phyloP scores from a whole-genome alignment of 306 rosid genomes.

The Macrotyloma uniflorum region DNA sequence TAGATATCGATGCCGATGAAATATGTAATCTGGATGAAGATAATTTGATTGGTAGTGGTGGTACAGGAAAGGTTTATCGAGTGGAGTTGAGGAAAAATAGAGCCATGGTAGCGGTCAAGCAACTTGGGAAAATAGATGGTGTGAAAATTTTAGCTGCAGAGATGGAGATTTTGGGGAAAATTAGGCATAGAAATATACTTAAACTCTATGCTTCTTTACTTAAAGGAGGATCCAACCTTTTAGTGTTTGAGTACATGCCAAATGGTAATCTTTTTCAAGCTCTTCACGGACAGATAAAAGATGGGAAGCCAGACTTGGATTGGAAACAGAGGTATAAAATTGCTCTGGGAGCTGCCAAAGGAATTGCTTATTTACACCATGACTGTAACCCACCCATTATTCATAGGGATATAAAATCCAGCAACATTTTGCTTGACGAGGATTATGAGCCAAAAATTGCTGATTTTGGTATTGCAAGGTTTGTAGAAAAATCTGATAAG shows the following conservation, averaged over 20 bases:
- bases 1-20: slow-evolving; percentile 77
- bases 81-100: slow-evolving; percentile 62
- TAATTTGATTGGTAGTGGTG: slow-evolving; percentile 84
- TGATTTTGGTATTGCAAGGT: slow-evolving; percentile 93
- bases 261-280: slow-evolving; percentile 86
- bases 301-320: slow-evolving; percentile 59
- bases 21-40: slow-evolving; percentile 71
- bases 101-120: slow-evolving; percentile 76
- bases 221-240: slow-evolving; percentile 68
- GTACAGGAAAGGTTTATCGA: slow-evolving; percentile 90
- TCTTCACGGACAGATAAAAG: slow-evolving; percentile 65
- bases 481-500: slow-evolving; percentile 57
- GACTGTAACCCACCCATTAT: slow-evolving; percentile 83
- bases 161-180: slow-evolving; percentile 86
- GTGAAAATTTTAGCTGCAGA: slow-evolving; percentile 80
- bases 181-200: slow-evolving; percentile 81
- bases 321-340: slow-evolving; percentile 83
- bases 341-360: slow-evolving; percentile 90
- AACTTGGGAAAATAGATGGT: slow-evolving; percentile 66
- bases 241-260: slow-evolving; percentile 90
- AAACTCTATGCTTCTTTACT: slow-evolving; percentile 89
- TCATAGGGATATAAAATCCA: slow-evolving; percentile 92
- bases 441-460: slow-evolving; percentile 87
- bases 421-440: slow-evolving; percentile 84
- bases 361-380: slow-evolving; percentile 91